Evolutionary conservation across 2,329 filamentous ascomycete genomes (phyloP).

Genomic region (Cordyceps fumosorosea): DNA sequence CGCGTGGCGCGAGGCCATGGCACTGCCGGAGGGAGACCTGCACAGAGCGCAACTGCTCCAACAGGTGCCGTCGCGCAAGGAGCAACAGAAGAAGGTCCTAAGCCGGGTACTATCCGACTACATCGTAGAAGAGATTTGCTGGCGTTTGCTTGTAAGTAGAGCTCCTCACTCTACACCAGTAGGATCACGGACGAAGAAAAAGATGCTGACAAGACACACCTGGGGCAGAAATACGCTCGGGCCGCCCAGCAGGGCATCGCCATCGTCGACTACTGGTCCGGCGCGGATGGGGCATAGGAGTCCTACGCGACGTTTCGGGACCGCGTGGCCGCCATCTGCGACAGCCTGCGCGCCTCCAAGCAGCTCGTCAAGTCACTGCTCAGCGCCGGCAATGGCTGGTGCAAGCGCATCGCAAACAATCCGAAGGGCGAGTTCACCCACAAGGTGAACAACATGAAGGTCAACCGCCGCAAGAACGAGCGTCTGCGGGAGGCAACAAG

Average conservation of each 20-base stretch:
- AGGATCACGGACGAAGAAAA: not conserved
- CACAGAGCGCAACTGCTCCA: not conserved
- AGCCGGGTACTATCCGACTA: constrained; percentile 18
- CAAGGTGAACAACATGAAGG: constrained; percentile 21
- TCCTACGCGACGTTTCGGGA: constrained; percentile 20
- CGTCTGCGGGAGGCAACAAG: constrained; percentile 1
- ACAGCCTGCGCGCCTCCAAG: constrained; percentile 20
- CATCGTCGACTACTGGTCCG: constrained; percentile 21
- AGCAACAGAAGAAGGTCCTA: constrained; percentile 19
- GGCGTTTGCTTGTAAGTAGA: constrained; percentile 20
- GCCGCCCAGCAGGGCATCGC: constrained; percentile 22
- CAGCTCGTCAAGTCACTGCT: constrained; percentile 24
- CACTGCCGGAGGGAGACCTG: not conserved
- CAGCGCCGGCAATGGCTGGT: constrained; percentile 20
- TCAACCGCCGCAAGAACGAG: constrained; percentile 17
- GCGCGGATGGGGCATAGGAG: constrained; percentile 24
- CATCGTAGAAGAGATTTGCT: constrained; percentile 19
- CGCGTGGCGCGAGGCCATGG: not conserved
- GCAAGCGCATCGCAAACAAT: constrained; percentile 21
- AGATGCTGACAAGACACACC: not conserved
- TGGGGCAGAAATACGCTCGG: constrained; percentile 17
- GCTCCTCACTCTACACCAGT: not conserved
- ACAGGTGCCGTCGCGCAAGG: constrained; percentile 13
- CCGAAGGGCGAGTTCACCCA: constrained; percentile 20
- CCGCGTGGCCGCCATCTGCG: constrained; percentile 22